Percentiles rank a stretch among this genome's conserved stretches.
Evolutionary conservation across 768 basidiomycete genomes (phyloP).

Genomic region (Sporobolomyces pararoseus): DNA sequence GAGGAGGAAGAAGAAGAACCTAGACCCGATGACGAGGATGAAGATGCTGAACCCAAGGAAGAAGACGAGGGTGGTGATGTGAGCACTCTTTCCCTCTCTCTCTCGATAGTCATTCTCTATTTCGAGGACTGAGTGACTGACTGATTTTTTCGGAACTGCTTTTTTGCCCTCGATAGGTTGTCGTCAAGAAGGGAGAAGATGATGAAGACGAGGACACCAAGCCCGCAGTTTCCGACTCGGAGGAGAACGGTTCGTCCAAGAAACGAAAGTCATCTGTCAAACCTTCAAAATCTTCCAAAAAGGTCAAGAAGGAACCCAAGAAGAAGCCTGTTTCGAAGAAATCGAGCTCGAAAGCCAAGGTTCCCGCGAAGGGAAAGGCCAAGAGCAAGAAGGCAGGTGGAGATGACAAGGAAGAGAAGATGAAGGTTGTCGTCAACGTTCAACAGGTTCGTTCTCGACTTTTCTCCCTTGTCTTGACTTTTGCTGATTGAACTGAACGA

Average conservation of each 20-base stretch:
- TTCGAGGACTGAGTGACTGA: neutral
- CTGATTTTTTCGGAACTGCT: too few relatives aligned
- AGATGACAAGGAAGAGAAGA: slow-evolving; percentile 13
- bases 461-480: neutral
- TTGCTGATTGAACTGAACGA: neutral
- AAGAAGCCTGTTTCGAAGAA: slow-evolving; percentile 24
- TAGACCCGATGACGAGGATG: slow-evolving; percentile 40
- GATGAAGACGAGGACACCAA: slow-evolving; percentile 49
- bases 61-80: slow-evolving; percentile 51
- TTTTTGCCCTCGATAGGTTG: slow-evolving; percentile 24
- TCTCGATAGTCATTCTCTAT: neutral
- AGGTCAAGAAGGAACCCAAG: slow-evolving; percentile 18
- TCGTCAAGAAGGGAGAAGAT: slow-evolving; percentile 52
- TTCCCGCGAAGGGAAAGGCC: slow-evolving; percentile 54
- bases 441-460: slow-evolving; percentile 29
- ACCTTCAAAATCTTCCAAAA: slow-evolving; percentile 19
- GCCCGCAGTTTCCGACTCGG: slow-evolving; percentile 46
- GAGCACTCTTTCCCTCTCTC: neutral
- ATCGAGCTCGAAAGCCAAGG: slow-evolving; percentile 31
- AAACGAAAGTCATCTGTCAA: slow-evolving; percentile 45
- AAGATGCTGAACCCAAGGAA: slow-evolving; percentile 47
- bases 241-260: slow-evolving; percentile 47
- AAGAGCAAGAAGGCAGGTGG: slow-evolving; percentile 50
- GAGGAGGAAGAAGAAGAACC: slow-evolving; percentile 27
- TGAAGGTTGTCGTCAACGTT: slow-evolving; percentile 30